Percentiles rank a stretch among this genome's conserved stretches.
Evolutionary conservation across 495 filamentous ascomycete genomes (phyloP).

Genomic region (Neurospora africana): DNA sequence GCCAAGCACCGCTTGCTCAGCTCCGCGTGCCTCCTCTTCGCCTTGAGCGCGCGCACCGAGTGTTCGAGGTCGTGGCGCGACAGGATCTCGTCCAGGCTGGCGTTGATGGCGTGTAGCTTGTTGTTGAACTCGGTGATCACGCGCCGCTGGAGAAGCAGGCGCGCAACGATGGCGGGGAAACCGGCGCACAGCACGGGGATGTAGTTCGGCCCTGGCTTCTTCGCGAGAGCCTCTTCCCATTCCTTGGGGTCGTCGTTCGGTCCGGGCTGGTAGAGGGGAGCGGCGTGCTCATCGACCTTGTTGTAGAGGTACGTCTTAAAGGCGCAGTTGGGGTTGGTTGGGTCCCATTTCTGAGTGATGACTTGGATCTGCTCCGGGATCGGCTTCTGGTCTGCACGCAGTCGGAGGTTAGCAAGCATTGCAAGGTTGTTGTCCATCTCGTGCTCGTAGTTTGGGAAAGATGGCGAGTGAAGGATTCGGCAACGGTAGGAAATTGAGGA

Average conservation of each 20-base stretch:
- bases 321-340: conserved; percentile 54
- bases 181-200: conserved; percentile 57
- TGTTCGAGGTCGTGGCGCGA: conserved; percentile 74
- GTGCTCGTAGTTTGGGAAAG: not conserved
- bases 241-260: conserved; percentile 67
- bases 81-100: conserved; percentile 64
- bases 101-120: conserved; percentile 87
- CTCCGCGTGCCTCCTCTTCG: conserved; percentile 66
- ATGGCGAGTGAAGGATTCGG: not conserved
- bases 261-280: conserved; percentile 71
- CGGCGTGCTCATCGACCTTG: conserved; percentile 63
- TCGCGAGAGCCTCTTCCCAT: conserved; percentile 87
- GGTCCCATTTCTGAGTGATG: conserved; percentile 77
- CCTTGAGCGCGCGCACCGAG: conserved; percentile 68
- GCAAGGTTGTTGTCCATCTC: not conserved
- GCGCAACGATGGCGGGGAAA: conserved; percentile 54
- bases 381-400: conserved; percentile 55
- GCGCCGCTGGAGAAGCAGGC: conserved; percentile 65
- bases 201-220: conserved; percentile 67
- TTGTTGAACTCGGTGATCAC: conserved; percentile 62
- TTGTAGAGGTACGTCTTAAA: conserved; percentile 96
- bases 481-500: not conserved
- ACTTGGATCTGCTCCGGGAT: conserved; percentile 75
- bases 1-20: conserved; percentile 72
- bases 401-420: conserved; percentile 8